phyloP scores from a whole-genome alignment of 2,329 filamentous ascomycete genomes.

The Clonostachys byssicola region DNA sequence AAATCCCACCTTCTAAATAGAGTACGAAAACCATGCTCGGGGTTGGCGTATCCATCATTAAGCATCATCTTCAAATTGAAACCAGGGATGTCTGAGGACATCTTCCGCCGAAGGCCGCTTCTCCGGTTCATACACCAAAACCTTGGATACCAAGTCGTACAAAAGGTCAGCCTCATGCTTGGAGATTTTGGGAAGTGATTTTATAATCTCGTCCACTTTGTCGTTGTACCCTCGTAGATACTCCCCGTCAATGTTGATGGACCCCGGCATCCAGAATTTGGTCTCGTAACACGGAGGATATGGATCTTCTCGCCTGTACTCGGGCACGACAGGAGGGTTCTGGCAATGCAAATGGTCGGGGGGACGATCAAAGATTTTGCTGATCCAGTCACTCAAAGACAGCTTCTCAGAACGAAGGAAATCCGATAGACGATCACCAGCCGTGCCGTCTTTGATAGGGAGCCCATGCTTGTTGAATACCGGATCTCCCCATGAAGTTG shows the following conservation, averaged over 20 bases:
- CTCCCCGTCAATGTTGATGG: constrained; percentile 1
- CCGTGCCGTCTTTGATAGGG: constrained; percentile 1
- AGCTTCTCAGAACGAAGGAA: background rate
- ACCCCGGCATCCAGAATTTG: constrained; percentile 4
- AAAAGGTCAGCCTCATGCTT: constrained; percentile 3
- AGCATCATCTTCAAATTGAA: background rate
- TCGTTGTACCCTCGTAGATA: constrained; percentile 4
- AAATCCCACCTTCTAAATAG: too few relatives aligned
- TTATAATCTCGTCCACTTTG: constrained; percentile 3
- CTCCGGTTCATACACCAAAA: constrained; percentile 6
- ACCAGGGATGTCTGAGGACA: constrained; percentile 7
- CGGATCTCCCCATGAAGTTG: constrained; percentile 1
- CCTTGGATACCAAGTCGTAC: constrained; percentile 4
- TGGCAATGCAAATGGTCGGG: background rate
- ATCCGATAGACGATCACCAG: background rate
- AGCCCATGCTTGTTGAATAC: constrained; percentile 4
- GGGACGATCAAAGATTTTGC: background rate
- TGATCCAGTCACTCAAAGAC: too few relatives aligned
- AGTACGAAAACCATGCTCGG: too few relatives aligned
- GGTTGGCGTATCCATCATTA: too few relatives aligned
- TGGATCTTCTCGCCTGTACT: background rate
- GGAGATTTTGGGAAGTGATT: constrained; percentile 4
- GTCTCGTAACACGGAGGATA: constrained; percentile 4
- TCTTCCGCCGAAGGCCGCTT: constrained; percentile 1
- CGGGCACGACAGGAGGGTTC: background rate